These are phyloP conservation scores for Monilinia laxa DNA, from an alignment of 2,329 filamentous ascomycete species.

Conservation along the genomic window DNA sequence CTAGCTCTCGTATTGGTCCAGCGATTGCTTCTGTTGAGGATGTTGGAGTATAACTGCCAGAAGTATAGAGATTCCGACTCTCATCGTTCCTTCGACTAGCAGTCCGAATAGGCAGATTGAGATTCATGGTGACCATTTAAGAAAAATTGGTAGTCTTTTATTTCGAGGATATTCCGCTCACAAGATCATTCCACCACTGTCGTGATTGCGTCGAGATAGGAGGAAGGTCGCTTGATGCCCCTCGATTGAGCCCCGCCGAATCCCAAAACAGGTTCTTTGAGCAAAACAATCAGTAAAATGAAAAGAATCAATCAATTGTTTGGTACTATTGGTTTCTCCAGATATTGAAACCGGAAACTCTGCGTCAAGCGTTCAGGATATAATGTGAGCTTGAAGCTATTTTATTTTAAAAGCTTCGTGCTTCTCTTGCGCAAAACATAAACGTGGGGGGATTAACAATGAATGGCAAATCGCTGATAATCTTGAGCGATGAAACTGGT, in stretches of 20 bases:
- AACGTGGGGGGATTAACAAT: not conserved
- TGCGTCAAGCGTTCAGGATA: not conserved
- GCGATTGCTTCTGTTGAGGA: conserved; percentile 63
- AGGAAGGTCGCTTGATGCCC: conserved; percentile 18
- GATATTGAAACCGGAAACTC: not conserved
- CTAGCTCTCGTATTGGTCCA: conserved; percentile 55
- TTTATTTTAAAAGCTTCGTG: not conserved
- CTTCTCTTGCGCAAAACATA: not conserved
- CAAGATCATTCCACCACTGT: conserved; percentile 1
- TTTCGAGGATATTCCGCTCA: conserved; percentile 24
- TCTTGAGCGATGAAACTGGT: not conserved
- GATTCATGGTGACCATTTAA: conserved; percentile 36
- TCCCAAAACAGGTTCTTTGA: not conserved
- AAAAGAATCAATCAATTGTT: not conserved
- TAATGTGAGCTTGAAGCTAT: not conserved
- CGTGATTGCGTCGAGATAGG: conserved; percentile 3
- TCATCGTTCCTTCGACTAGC: conserved; percentile 38
- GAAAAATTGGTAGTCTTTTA: not conserved
- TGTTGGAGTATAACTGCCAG: conserved; percentile 48
- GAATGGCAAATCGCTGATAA: not conserved
- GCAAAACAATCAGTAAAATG: not conserved
- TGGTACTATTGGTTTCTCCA: not conserved
- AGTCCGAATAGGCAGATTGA: conserved; percentile 39
- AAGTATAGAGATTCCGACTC: conserved; percentile 37
- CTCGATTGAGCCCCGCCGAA: conserved; percentile 9